Percentiles rank a stretch among this genome's conserved stretches.
Evolutionary conservation across 1,284 basidiomycete genomes (phyloP).

Genomic region (Trichosporon faecale): DNA sequence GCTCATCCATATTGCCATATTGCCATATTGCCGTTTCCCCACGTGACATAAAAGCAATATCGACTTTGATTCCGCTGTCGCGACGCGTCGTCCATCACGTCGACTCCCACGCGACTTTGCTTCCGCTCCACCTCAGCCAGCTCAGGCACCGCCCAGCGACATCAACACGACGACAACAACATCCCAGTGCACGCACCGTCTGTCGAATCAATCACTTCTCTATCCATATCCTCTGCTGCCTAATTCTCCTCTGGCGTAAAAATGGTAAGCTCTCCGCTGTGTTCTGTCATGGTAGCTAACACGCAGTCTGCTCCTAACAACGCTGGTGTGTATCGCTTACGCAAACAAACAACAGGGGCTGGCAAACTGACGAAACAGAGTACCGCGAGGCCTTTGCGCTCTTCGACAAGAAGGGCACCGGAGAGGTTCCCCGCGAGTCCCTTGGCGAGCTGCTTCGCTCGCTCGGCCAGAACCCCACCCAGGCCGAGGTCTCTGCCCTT

Average conservation of each 20-base stretch:
- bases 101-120: background rate
- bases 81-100: background rate
- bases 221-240: background rate
- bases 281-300: slow-evolving; percentile 6
- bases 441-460: slow-evolving; percentile 94
- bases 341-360: background rate
- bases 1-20: background rate
- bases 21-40: background rate
- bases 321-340: slow-evolving; percentile 18
- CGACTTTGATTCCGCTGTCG: background rate
- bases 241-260: no score
- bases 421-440: slow-evolving; percentile 79
- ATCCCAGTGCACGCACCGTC: background rate
- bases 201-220: background rate
- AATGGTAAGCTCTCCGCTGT: no score
- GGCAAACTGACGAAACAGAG: slow-evolving; percentile 57
- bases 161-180: slow-evolving; percentile 15
- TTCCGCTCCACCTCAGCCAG: background rate
- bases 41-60: background rate
- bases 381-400: slow-evolving; percentile 96
- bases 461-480: slow-evolving; percentile 96
- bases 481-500: slow-evolving; percentile 87
- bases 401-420: slow-evolving; percentile 95
- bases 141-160: background rate
- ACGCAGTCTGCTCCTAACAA: slow-evolving; percentile 27